phyloP scores from a whole-genome alignment of 768 basidiomycete species.

The Leccinum aurantiacum region DNA sequence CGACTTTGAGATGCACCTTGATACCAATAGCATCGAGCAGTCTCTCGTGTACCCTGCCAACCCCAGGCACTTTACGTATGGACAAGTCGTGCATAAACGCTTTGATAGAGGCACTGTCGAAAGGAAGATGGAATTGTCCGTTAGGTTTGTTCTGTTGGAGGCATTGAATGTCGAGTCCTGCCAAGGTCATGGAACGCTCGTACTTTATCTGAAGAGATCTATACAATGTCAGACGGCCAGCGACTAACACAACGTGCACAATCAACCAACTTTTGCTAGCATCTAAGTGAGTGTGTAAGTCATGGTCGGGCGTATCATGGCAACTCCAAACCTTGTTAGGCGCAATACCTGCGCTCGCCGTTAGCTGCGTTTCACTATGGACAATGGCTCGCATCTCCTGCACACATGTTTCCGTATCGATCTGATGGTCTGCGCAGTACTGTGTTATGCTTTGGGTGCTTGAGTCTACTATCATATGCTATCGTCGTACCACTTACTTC shows the following conservation, averaged over 20 bases:
- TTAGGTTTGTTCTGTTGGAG: constrained; percentile 82
- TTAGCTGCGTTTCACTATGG: constrained; percentile 75
- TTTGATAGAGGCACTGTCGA: constrained; percentile 60
- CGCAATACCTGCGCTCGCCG: constrained; percentile 93
- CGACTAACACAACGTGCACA: background rate
- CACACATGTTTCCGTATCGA: constrained; percentile 75
- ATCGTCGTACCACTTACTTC: constrained; percentile 53
- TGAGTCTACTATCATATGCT: constrained; percentile 6
- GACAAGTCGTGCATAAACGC: constrained; percentile 79
- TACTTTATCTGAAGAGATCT: constrained; percentile 94
- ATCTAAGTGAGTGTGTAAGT: constrained; percentile 48
- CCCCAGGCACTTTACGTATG: constrained; percentile 85
- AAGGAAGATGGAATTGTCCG: constrained; percentile 80
- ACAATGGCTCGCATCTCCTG: constrained; percentile 73
- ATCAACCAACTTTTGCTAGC: constrained; percentile 83
- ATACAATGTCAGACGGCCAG: constrained; percentile 3
- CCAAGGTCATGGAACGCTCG: constrained; percentile 4
- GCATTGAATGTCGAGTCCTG: background rate
- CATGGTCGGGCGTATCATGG: constrained; percentile 15
- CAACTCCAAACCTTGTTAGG: constrained; percentile 76
- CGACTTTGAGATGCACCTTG: constrained; percentile 43
- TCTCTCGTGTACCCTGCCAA: constrained; percentile 89
- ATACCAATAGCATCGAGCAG: constrained; percentile 85
- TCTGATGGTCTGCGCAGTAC: constrained; percentile 68
- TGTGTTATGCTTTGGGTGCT: constrained; percentile 64